Conservation (phyloP, 2,329 filamentous ascomycete genomes). For the Microdochium trichocladiopsis region DNA sequence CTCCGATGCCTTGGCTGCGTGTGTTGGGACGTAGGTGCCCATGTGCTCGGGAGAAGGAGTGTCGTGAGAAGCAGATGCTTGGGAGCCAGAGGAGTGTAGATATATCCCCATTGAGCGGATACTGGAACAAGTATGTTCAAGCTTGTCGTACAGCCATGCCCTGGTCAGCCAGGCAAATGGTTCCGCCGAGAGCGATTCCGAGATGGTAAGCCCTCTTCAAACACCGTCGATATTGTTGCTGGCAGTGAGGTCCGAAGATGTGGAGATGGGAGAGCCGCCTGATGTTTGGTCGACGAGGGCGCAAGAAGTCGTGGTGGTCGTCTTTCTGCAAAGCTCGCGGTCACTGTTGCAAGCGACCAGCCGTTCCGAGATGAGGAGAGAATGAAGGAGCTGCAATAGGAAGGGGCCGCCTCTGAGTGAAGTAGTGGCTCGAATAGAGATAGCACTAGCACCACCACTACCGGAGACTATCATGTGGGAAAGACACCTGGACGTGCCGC, state of each 20-base stretch:
- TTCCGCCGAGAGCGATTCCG: too few species aligned
- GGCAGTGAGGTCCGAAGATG: too few species aligned
- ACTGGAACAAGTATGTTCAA: background rate
- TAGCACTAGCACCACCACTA: background rate
- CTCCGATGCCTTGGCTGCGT: slow-evolving; percentile 36
- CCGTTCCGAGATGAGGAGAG: background rate
- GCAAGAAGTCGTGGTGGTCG: background rate
- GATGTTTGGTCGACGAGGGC: background rate
- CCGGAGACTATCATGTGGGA: slow-evolving; percentile 1
- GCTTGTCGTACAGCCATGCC: background rate
- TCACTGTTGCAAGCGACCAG: background rate
- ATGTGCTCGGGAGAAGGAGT: slow-evolving; percentile 45
- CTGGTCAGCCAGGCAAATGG: background rate
- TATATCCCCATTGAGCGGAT: slow-evolving; percentile 46
- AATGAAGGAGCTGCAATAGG: background rate
- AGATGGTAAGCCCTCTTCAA: too few species aligned
- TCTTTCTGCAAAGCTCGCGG: background rate
- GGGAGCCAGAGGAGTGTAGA: slow-evolving; percentile 41
- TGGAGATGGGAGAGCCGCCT: too few species aligned
- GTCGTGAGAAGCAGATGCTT: slow-evolving; percentile 41
- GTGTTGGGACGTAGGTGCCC: slow-evolving; percentile 42
- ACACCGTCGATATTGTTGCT: too few species aligned
- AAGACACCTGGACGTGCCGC: background rate
- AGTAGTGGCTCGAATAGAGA: background rate
- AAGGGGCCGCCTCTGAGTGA: background rate